Percentiles rank a stretch among this genome's conserved stretches.
phyloP scores from a whole-genome alignment of 495 filamentous ascomycete genomes.

The Letharia lupina region DNA sequence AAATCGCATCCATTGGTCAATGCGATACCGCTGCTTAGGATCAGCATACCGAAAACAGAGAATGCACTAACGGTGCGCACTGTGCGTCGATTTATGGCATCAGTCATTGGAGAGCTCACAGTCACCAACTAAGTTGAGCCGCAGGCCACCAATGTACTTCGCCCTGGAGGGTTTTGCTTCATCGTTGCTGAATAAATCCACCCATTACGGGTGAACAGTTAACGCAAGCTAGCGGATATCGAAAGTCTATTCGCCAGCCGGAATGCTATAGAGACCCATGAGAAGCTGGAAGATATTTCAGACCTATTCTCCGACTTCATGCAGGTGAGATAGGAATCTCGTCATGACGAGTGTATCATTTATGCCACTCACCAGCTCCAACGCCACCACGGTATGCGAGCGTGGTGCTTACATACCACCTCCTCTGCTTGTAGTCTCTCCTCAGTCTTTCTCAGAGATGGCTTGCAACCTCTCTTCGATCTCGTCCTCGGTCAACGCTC shows the following conservation, averaged over 20 bases:
- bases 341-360: background rate
- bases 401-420: background rate
- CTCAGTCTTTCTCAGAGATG: slow-evolving; percentile 94
- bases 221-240: slow-evolving; percentile 1
- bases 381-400: slow-evolving; percentile 6
- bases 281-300: slow-evolving; percentile 11
- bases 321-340: background rate
- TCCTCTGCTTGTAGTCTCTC: slow-evolving; percentile 5
- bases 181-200: background rate
- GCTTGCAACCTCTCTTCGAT: slow-evolving; percentile 97
- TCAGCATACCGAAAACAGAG: background rate
- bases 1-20: slow-evolving; percentile 9
- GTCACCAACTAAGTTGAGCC: slow-evolving; percentile 13
- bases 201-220: background rate
- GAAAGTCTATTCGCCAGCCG: slow-evolving; percentile 10
- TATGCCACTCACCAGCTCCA: slow-evolving; percentile 12
- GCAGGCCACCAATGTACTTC: slow-evolving; percentile 17
- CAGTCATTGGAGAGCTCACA: too few species aligned
- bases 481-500: slow-evolving; percentile 89
- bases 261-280: slow-evolving; percentile 7
- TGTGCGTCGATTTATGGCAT: background rate
- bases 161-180: background rate
- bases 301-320: background rate
- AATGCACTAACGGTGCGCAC: background rate
- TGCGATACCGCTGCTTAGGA: background rate